phyloP scores from a whole-genome alignment of 495 filamentous ascomycete genomes.

The Penicillium diatomitis region DNA sequence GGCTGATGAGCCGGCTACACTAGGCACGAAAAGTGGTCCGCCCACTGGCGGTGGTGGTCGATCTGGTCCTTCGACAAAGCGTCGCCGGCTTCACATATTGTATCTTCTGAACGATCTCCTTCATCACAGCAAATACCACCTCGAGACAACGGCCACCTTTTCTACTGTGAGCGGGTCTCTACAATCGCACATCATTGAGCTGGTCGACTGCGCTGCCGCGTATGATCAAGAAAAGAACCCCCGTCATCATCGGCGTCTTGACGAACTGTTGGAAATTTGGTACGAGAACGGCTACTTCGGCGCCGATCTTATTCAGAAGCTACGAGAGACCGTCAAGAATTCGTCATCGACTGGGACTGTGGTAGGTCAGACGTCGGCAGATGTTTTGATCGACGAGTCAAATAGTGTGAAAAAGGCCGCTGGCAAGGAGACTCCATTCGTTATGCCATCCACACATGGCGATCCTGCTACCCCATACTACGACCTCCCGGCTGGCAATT shows the following conservation, averaged over 20 bases:
- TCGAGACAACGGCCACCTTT: constrained; percentile 30
- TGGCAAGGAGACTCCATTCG: constrained; percentile 50
- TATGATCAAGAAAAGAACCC: constrained; percentile 48
- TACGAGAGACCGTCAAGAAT: constrained; percentile 49
- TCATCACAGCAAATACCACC: constrained; percentile 63
- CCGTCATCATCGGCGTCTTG: constrained; percentile 58
- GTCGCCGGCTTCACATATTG: constrained; percentile 66
- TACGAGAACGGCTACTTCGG: constrained; percentile 57
- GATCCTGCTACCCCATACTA: constrained; percentile 69
- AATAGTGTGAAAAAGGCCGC: constrained; percentile 18
- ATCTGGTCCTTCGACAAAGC: constrained; percentile 46
- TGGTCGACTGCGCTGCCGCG: constrained; percentile 54
- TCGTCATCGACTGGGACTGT: constrained; percentile 16
- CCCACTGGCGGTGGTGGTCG: not conserved
- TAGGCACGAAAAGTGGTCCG: not conserved
- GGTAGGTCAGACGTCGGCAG: constrained; percentile 12
- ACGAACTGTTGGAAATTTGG: constrained; percentile 66
- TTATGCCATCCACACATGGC: constrained; percentile 70
- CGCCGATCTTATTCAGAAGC: constrained; percentile 46
- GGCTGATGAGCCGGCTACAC: constrained; percentile 27
- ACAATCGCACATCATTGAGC: constrained; percentile 48
- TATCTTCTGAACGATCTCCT: constrained; percentile 79
- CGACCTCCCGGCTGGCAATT: constrained; percentile 76
- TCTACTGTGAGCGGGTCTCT: constrained; percentile 50
- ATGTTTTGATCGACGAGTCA: constrained; percentile 12